Evolutionary conservation across 805 yeast species (phyloP).

Genomic region (Kluyveromyces wickerhamii): DNA sequence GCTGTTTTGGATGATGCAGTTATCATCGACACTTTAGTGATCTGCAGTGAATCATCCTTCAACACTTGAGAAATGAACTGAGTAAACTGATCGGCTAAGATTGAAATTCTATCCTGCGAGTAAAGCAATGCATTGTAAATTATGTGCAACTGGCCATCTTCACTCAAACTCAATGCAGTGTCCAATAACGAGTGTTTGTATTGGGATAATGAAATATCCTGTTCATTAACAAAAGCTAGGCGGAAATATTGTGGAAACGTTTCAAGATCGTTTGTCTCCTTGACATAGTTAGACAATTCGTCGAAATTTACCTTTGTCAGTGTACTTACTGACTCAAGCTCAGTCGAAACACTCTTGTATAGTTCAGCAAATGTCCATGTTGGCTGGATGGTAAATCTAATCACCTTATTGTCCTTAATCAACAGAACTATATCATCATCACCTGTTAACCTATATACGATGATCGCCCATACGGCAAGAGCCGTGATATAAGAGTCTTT

Average conservation of each 20-base stretch:
- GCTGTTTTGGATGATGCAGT: slow-evolving; percentile 53
- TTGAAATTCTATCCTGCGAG: slow-evolving; percentile 56
- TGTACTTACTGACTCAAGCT: slow-evolving; percentile 31
- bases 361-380: slow-evolving; percentile 47
- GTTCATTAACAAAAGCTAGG: slow-evolving; percentile 32
- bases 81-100: slow-evolving; percentile 64
- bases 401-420: slow-evolving; percentile 37
- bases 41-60: slow-evolving; percentile 32
- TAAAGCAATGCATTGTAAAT: slow-evolving; percentile 70
- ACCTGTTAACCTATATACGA: slow-evolving; percentile 77
- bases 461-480: slow-evolving; percentile 58
- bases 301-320: slow-evolving; percentile 37
- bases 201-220: slow-evolving; percentile 33
- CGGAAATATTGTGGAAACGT: slow-evolving; percentile 57
- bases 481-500: slow-evolving; percentile 40
- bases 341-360: slow-evolving; percentile 34
- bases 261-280: slow-evolving; percentile 42
- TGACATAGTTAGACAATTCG: slow-evolving; percentile 47
- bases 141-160: slow-evolving; percentile 15
- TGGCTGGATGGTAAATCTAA: slow-evolving; percentile 56
- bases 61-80: slow-evolving; percentile 40
- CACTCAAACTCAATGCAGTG: slow-evolving; percentile 33
- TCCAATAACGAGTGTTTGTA: slow-evolving; percentile 36
- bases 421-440: slow-evolving; percentile 90
- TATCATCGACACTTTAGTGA: slow-evolving; percentile 59